Evolutionary conservation across 228 moss, liverwort and hornwort species (phyloP).

Genomic region (Sphagnum magellanicum): DNA sequence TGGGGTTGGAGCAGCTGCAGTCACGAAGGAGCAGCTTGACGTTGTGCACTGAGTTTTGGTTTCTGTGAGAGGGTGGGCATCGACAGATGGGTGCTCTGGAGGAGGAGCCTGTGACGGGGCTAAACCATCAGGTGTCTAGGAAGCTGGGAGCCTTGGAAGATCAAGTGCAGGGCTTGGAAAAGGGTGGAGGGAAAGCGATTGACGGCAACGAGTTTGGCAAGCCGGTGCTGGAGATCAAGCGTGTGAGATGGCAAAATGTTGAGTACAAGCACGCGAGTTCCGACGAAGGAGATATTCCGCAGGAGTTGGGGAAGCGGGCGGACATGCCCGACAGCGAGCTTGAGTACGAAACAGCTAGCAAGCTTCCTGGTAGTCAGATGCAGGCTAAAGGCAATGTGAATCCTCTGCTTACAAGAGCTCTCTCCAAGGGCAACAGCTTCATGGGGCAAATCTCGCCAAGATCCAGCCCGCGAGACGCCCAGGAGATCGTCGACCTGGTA

Average conservation of each 20-base stretch:
- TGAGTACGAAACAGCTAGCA: constrained; percentile 27
- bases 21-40: no score
- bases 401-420: constrained; percentile 26
- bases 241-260: constrained; percentile 22
- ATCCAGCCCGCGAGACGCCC: neutral
- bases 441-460: constrained; percentile 12
- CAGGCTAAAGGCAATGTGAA: constrained; percentile 16
- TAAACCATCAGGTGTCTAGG: neutral
- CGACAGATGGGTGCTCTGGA: neutral
- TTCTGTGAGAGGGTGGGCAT: no score
- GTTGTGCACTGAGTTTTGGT: no score
- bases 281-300: constrained; percentile 32
- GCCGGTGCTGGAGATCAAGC: neutral
- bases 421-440: constrained; percentile 28
- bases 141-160: neutral
- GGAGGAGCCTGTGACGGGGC: neutral
- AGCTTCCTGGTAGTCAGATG: constrained; percentile 23
- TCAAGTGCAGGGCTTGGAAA: neutral
- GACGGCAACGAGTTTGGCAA: neutral
- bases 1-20: no score
- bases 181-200: neutral
- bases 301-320: constrained; percentile 28
- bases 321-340: constrained; percentile 28
- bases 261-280: constrained; percentile 29
- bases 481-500: neutral